Percentiles rank a stretch among this genome's conserved stretches.
Evolutionary conservation across 352 stramenopile genomes (phyloP).

Genomic region (Phytopythium aichiense): DNA sequence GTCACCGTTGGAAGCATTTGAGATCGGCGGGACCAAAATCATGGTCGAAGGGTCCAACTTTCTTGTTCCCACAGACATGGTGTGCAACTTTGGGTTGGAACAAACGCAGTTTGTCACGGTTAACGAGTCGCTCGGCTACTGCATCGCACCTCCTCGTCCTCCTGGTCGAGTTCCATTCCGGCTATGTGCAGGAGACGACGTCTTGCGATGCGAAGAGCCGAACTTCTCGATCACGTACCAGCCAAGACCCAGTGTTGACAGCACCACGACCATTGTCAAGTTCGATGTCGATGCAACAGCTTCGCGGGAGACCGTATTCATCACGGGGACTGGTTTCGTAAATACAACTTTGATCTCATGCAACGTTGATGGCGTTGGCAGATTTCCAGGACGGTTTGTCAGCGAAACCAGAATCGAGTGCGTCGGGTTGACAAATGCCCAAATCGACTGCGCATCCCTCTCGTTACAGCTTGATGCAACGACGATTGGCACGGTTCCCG

Average conservation of each 20-base stretch:
- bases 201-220: background rate
- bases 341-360: conserved; percentile 12
- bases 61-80: conserved; percentile 2
- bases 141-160: conserved; percentile 21
- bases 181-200: conserved; percentile 20
- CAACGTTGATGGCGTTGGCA: background rate
- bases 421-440: conserved; percentile 4
- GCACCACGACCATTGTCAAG: background rate
- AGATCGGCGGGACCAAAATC: conserved; percentile 4
- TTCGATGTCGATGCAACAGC: background rate
- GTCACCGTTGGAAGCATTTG: conserved; percentile 8
- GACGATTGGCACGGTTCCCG: background rate
- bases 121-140: conserved; percentile 27
- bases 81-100: conserved; percentile 18
- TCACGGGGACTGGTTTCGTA: conserved; percentile 13
- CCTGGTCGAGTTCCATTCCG: conserved; percentile 21
- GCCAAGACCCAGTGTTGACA: background rate
- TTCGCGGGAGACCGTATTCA: background rate
- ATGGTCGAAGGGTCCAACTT: conserved; percentile 10
- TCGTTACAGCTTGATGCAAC: conserved; percentile 1
- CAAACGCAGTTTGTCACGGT: conserved; percentile 18
- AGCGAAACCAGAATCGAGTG: background rate
- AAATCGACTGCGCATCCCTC: conserved; percentile 8
- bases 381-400: background rate
- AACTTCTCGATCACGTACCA: background rate